These are phyloP conservation scores for Suillus fuscotomentosus DNA, from an alignment of 768 basidiomycete genomes.

Conservation along the genomic window DNA sequence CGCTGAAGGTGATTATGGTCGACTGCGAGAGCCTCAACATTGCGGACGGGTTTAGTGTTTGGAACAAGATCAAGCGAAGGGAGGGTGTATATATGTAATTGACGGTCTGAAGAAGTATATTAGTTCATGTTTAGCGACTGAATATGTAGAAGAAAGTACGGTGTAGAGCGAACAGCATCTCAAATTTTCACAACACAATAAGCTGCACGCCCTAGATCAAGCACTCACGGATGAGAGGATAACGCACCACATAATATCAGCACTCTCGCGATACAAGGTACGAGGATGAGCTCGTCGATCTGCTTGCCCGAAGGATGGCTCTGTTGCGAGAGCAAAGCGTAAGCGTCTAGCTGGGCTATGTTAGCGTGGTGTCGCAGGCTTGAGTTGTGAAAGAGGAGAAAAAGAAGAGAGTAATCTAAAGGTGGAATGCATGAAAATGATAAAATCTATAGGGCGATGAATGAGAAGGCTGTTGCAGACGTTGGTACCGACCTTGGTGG, in stretches of 20 bases:
- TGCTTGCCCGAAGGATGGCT: slow-evolving; percentile 65
- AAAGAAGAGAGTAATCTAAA: no score
- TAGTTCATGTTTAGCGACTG: neutral
- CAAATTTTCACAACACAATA: neutral
- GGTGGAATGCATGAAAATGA: neutral
- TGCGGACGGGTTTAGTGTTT: slow-evolving; percentile 74
- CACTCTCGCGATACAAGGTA: slow-evolving; percentile 72
- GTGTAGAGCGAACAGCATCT: neutral
- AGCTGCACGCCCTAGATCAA: neutral
- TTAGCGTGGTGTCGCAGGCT: neutral
- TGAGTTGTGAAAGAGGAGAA: neutral
- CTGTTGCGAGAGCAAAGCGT: slow-evolving; percentile 68
- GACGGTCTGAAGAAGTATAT: slow-evolving; percentile 40
- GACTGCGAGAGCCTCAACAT: slow-evolving; percentile 77
- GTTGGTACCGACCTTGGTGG: slow-evolving; percentile 40
- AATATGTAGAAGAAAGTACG: neutral
- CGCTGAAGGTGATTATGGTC: slow-evolving; percentile 72
- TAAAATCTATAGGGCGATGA: no score
- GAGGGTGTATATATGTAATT: slow-evolving; percentile 76
- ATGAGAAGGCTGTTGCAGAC: neutral
- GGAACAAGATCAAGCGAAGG: slow-evolving; percentile 75
- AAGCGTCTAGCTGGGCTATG: slow-evolving; percentile 50
- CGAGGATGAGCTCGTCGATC: slow-evolving; percentile 76
- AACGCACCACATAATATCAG: slow-evolving; percentile 72
- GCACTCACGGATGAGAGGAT: neutral